Percentiles rank a stretch among this genome's conserved stretches.
These are phyloP conservation scores for Naganishia vishniacii DNA, from an alignment of 768 basidiomycete genomes.

Conservation along the genomic window DNA sequence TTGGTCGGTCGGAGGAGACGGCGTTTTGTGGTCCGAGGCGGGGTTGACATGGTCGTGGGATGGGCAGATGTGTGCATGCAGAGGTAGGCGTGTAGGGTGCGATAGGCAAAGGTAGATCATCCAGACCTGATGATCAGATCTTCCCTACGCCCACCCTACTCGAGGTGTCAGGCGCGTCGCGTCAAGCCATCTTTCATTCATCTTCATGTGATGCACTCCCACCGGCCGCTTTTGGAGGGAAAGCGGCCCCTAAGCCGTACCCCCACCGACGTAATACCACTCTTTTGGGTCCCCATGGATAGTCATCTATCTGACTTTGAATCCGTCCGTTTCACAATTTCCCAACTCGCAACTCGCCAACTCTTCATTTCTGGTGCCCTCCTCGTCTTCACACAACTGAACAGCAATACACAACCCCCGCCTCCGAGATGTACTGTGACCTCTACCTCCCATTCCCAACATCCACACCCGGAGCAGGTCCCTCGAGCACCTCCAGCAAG, in stretches of 20 bases:
- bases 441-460: conserved; percentile 15
- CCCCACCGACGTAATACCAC: too few relatives aligned
- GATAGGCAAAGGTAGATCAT: too few relatives aligned
- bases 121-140: background rate
- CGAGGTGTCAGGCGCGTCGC: background rate
- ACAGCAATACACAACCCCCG: too few relatives aligned
- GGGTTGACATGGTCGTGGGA: background rate
- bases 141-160: background rate
- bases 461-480: conserved; percentile 4
- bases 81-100: too few relatives aligned
- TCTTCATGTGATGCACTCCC: conserved; percentile 7
- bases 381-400: too few relatives aligned
- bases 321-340: conserved; percentile 16
- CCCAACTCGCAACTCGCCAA: background rate
- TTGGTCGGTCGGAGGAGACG: conserved; percentile 5
- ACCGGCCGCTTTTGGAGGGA: background rate
- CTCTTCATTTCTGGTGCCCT: too few relatives aligned
- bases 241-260: too few relatives aligned
- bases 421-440: conserved; percentile 21
- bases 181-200: background rate
- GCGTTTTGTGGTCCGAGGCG: background rate
- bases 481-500: background rate
- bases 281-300: background rate
- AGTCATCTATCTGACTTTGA: background rate
- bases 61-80: too few relatives aligned